Conservation (phyloP, 371 early-diverging fungal genomes). For the Parasitella parasitica region DNA sequence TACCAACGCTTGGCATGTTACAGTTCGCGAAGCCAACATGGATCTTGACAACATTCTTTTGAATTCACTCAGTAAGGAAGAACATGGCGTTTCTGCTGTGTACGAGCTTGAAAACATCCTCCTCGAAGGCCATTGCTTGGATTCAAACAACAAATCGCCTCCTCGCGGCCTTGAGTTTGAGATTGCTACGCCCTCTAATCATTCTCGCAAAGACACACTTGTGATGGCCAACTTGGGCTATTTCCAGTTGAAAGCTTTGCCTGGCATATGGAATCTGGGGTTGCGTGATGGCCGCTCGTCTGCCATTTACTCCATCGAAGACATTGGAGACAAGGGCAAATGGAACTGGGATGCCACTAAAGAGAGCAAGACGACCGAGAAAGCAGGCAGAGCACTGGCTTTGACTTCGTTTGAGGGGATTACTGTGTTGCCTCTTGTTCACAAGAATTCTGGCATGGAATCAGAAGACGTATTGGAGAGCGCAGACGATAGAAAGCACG, state of each 20-base stretch:
- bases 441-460: slow-evolving; percentile 82
- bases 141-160: slow-evolving; percentile 60
- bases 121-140: slow-evolving; percentile 87
- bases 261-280: slow-evolving; percentile 83
- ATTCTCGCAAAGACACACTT: slow-evolving; percentile 79
- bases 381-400: slow-evolving; percentile 46
- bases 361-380: background rate
- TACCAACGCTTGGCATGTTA: slow-evolving; percentile 86
- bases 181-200: slow-evolving; percentile 46
- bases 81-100: slow-evolving; percentile 65
- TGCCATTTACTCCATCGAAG: slow-evolving; percentile 74
- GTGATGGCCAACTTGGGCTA: slow-evolving; percentile 98
- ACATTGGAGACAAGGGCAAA: slow-evolving; percentile 59
- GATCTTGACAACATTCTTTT: slow-evolving; percentile 92
- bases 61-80: slow-evolving; percentile 38
- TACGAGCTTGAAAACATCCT: slow-evolving; percentile 84
- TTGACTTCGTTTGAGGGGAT: slow-evolving; percentile 81
- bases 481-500: slow-evolving; percentile 8
- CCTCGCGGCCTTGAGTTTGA: slow-evolving; percentile 90
- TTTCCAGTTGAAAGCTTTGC: slow-evolving; percentile 88
- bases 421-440: slow-evolving; percentile 74
- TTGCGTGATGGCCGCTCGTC: slow-evolving; percentile 81
- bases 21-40: slow-evolving; percentile 74
- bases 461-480: slow-evolving; percentile 69
- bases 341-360: slow-evolving; percentile 29